Percentiles rank a stretch among this genome's conserved stretches.
phyloP scores from a whole-genome alignment of 2,329 filamentous ascomycete genomes.

The Fusarium ambrosium region DNA sequence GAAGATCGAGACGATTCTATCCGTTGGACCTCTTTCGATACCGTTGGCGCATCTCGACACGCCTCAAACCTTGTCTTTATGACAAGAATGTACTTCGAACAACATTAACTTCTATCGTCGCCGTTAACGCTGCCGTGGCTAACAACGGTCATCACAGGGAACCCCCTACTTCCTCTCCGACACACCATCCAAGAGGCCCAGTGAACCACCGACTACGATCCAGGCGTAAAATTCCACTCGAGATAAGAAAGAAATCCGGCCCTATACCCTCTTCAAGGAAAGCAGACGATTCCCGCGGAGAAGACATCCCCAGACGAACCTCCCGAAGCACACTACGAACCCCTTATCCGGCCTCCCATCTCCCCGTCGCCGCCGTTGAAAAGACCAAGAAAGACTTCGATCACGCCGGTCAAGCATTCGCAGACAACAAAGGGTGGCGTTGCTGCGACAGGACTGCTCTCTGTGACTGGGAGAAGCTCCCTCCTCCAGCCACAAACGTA shows the following conservation, averaged over 20 bases:
- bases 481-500: neutral
- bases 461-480: neutral
- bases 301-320: neutral
- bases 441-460: neutral
- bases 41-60: neutral
- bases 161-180: constrained; percentile 11
- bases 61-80: neutral
- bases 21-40: neutral
- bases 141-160: constrained; percentile 3
- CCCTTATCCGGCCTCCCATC: neutral
- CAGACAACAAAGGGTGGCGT: neutral
- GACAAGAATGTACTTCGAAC: neutral
- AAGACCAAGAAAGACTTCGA: neutral
- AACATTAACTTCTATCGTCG: neutral
- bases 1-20: neutral
- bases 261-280: neutral
- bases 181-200: constrained; percentile 20
- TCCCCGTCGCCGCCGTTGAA: neutral
- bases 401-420: neutral
- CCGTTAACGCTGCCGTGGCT: neutral
- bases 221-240: neutral
- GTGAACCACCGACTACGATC: neutral
- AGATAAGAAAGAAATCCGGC: neutral
- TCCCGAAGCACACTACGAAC: neutral
- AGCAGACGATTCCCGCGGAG: neutral